Evolutionary conservation across 2,329 filamentous ascomycete genomes (phyloP).

Genomic region (Ilyonectria mors-panacis): DNA sequence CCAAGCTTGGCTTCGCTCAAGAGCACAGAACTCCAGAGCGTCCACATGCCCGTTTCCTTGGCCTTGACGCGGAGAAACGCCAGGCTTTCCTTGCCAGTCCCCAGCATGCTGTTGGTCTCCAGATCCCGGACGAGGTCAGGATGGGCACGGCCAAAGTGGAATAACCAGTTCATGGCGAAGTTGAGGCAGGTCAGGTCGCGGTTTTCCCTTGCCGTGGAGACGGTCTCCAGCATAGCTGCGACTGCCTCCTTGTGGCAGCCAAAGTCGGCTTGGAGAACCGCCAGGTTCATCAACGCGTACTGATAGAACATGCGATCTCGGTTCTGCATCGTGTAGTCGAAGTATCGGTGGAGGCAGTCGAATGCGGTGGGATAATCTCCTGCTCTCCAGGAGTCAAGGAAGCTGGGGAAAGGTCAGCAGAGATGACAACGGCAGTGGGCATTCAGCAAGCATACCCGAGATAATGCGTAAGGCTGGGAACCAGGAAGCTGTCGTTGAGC

Average conservation of each 20-base stretch:
- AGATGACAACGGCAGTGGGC: neutral
- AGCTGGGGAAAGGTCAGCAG: slow-evolving; percentile 64
- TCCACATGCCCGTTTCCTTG: slow-evolving; percentile 89
- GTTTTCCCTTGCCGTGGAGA: slow-evolving; percentile 94
- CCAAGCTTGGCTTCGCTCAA: slow-evolving; percentile 88
- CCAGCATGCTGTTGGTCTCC: slow-evolving; percentile 81
- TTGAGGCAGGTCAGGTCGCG: slow-evolving; percentile 94
- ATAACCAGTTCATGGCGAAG: slow-evolving; percentile 95
- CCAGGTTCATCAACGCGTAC: slow-evolving; percentile 93
- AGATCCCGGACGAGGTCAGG: slow-evolving; percentile 80
- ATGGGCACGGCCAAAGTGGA: slow-evolving; percentile 91
- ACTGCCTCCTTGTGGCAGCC: slow-evolving; percentile 91
- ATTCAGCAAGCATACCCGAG: slow-evolving; percentile 66
- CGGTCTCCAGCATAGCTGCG: slow-evolving; percentile 94
- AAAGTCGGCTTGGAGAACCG: slow-evolving; percentile 95
- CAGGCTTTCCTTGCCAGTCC: slow-evolving; percentile 84
- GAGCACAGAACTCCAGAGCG: slow-evolving; percentile 85
- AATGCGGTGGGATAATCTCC: slow-evolving; percentile 93
- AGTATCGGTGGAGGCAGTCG: slow-evolving; percentile 93
- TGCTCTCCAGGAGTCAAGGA: slow-evolving; percentile 91
- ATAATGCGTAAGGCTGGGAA: slow-evolving; percentile 83
- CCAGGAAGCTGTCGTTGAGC: slow-evolving; percentile 75
- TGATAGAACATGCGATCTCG: slow-evolving; percentile 90
- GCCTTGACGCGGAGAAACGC: slow-evolving; percentile 89
- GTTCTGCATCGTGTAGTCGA: slow-evolving; percentile 94